phyloP scores from a whole-genome alignment of 345 rosid genomes.

The Bruguiera sexangula region DNA sequence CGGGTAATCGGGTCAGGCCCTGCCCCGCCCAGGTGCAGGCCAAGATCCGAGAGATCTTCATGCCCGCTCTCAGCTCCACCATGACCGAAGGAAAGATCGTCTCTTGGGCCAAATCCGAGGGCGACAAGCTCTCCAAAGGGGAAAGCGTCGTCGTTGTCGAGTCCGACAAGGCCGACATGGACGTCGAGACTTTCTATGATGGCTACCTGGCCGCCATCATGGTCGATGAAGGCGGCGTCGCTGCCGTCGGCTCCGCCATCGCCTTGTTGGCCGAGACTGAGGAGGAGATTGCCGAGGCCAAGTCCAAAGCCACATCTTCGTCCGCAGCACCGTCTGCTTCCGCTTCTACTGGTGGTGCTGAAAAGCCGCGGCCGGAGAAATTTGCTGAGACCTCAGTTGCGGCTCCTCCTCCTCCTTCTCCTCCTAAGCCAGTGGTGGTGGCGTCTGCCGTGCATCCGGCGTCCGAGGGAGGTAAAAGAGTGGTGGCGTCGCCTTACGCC shows the following conservation, averaged over 20 bases:
- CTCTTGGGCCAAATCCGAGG: slow-evolving; percentile 88
- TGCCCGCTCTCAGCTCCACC: slow-evolving; percentile 98
- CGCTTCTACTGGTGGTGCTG: neutral
- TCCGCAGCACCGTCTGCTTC: slow-evolving; percentile 22
- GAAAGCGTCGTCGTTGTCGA: slow-evolving; percentile 95
- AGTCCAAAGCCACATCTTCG: slow-evolving; percentile 47
- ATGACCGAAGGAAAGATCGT: slow-evolving; percentile 97
- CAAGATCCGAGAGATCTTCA: slow-evolving; percentile 94
- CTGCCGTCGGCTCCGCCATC: slow-evolving; percentile 91
- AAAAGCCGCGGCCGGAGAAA: slow-evolving; percentile 13
- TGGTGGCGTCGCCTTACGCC: slow-evolving; percentile 86
- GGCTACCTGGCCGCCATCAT: slow-evolving; percentile 85
- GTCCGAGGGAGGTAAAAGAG: slow-evolving; percentile 82
- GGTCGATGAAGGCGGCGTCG: slow-evolving; percentile 94
- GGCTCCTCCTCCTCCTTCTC: neutral
- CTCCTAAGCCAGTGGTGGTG: slow-evolving; percentile 6
- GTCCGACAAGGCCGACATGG: slow-evolving; percentile 98
- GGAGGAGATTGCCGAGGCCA: slow-evolving; percentile 74
- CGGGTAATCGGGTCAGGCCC: slow-evolving; percentile 12
- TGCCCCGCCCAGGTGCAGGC: slow-evolving; percentile 28
- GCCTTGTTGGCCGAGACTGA: slow-evolving; percentile 79
- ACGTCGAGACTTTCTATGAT: slow-evolving; percentile 93
- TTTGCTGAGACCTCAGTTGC: neutral
- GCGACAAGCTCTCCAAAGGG: slow-evolving; percentile 82
- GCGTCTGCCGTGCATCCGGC: slow-evolving; percentile 64